Conservation (phyloP, 2,329 filamentous ascomycete genomes). For the Nothophoma quercina region DNA sequence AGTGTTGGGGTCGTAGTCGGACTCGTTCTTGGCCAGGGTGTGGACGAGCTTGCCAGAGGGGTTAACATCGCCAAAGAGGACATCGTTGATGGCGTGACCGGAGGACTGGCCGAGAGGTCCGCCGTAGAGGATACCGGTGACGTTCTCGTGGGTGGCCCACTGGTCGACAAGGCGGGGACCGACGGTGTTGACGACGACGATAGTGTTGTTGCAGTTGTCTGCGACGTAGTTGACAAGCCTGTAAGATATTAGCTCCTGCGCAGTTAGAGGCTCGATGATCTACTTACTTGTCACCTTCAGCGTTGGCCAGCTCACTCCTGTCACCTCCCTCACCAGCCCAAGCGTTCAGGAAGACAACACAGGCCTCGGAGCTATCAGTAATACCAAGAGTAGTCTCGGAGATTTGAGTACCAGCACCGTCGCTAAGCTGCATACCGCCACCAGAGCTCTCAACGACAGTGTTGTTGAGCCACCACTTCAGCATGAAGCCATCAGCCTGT, state of each 20-base stretch:
- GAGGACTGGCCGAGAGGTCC: slow-evolving; percentile 83
- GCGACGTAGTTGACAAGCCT: slow-evolving; percentile 53
- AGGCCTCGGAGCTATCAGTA: slow-evolving; percentile 17
- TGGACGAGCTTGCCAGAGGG: slow-evolving; percentile 77
- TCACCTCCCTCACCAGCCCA: slow-evolving; percentile 20
- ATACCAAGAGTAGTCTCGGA: slow-evolving; percentile 18
- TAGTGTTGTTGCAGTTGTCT: slow-evolving; percentile 56
- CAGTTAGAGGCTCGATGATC: background rate
- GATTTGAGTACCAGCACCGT: slow-evolving; percentile 16
- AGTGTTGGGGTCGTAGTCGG: slow-evolving; percentile 69
- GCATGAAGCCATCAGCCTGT: slow-evolving; percentile 16
- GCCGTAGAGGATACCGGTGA: slow-evolving; percentile 82
- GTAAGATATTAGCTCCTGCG: background rate
- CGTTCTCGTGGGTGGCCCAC: slow-evolving; percentile 76
- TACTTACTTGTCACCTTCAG: slow-evolving; percentile 12
- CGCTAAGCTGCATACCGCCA: slow-evolving; percentile 12
- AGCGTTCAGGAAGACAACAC: slow-evolving; percentile 32
- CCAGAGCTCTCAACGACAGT: slow-evolving; percentile 13
- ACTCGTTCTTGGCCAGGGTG: slow-evolving; percentile 73
- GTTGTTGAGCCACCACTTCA: slow-evolving; percentile 23
- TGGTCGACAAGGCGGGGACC: slow-evolving; percentile 79
- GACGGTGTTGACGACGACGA: slow-evolving; percentile 54
- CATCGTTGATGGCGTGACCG: slow-evolving; percentile 75
- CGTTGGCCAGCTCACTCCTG: slow-evolving; percentile 14
- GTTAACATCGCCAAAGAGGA: slow-evolving; percentile 79